phyloP scores from a whole-genome alignment of 305 asterid genomes.

The Rubia balearica region DNA sequence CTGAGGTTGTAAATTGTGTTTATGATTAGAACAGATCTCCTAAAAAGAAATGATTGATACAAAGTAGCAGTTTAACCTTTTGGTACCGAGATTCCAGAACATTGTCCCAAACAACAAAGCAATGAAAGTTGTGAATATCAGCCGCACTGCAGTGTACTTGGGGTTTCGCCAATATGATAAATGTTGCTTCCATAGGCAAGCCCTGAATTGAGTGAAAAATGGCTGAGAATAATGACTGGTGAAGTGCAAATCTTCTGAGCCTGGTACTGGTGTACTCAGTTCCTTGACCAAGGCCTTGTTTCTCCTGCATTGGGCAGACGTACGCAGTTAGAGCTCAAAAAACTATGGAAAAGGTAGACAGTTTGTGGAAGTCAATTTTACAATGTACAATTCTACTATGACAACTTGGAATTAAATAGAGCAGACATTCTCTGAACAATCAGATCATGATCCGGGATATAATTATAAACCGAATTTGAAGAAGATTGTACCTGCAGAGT shows the following conservation, averaged over 20 bases:
- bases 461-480: not conserved
- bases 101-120: constrained; percentile 22
- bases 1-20: constrained; percentile 1
- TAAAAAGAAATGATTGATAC: not conserved
- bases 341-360: not conserved
- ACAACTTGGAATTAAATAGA: not conserved
- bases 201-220: constrained; percentile 27
- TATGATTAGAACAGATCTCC: not conserved
- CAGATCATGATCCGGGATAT: not conserved
- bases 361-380: not conserved
- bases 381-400: not conserved
- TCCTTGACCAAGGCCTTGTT: constrained; percentile 20
- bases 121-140: constrained; percentile 14
- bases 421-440: not conserved
- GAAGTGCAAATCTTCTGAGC: constrained; percentile 31
- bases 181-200: constrained; percentile 31
- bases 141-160: constrained; percentile 18
- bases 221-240: constrained; percentile 37
- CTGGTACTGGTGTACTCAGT: constrained; percentile 28
- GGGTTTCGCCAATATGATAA: constrained; percentile 24
- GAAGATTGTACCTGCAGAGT: constrained; percentile 14
- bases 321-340: not conserved
- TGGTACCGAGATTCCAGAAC: constrained; percentile 17
- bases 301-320: constrained; percentile 8
- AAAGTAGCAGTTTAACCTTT: constrained; percentile 1